These are phyloP conservation scores for Asterella californica DNA, from an alignment of 225 moss, liverwort and hornwort genomes.

Conservation along the genomic window DNA sequence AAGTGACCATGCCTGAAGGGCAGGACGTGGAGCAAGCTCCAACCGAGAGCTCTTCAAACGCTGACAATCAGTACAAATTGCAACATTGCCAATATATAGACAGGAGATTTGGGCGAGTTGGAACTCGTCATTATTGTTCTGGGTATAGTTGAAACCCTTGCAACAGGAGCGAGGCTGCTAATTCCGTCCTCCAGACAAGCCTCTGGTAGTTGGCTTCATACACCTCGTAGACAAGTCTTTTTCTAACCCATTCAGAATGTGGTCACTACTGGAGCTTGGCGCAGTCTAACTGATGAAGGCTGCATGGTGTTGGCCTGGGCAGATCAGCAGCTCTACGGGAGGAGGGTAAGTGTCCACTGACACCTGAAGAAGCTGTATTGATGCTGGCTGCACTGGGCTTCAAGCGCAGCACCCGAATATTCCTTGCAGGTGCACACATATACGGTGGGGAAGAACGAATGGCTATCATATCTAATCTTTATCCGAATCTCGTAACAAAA, in stretches of 20 bases:
- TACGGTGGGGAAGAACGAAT: conserved; percentile 59
- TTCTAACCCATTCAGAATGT: background rate
- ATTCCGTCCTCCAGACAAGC: background rate
- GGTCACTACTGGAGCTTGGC: background rate
- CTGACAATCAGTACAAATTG: too few relatives aligned
- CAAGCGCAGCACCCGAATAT: conserved; percentile 73
- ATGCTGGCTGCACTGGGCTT: conserved; percentile 79
- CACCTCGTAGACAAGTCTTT: background rate
- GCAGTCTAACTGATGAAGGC: background rate
- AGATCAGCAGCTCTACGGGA: conserved; percentile 48
- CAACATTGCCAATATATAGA: too few relatives aligned
- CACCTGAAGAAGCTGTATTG: conserved; percentile 80
- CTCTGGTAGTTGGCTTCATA: background rate
- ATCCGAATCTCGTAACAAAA: conserved; percentile 81
- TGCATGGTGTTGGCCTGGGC: conserved; percentile 7
- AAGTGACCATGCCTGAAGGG: too few relatives aligned
- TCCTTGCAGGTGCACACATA: conserved; percentile 62
- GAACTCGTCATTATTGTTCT: background rate
- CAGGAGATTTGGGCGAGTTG: too few relatives aligned
- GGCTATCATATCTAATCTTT: conserved; percentile 49
- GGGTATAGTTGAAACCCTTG: background rate
- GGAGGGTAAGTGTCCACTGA: conserved; percentile 64
- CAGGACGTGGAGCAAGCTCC: too few relatives aligned
- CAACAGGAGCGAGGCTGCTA: background rate
- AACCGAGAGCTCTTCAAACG: too few relatives aligned